Evolutionary conservation across 2,329 filamentous ascomycete species (phyloP).

Genomic region (Penicillium corylophilum): DNA sequence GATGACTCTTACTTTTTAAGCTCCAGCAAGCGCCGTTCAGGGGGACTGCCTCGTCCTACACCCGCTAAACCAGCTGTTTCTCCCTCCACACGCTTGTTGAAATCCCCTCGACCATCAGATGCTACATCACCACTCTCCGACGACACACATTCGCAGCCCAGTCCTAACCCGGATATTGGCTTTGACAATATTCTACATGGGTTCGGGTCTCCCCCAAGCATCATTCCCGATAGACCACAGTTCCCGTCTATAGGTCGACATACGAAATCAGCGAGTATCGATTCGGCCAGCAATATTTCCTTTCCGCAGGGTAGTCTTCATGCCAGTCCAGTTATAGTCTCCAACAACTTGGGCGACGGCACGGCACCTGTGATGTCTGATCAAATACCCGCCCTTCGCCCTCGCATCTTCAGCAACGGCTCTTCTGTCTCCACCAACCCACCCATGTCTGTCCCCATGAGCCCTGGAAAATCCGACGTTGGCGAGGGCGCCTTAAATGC

Average conservation of each 20-base stretch:
- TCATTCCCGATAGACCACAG: slow-evolving; percentile 16
- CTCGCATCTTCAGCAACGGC: slow-evolving; percentile 36
- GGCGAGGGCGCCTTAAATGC: slow-evolving; percentile 81
- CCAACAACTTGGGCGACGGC: slow-evolving; percentile 22
- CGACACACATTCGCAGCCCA: slow-evolving; percentile 16
- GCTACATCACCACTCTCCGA: slow-evolving; percentile 26
- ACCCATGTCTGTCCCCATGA: slow-evolving; percentile 53
- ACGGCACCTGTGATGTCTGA: slow-evolving; percentile 24
- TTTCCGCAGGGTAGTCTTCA: slow-evolving; percentile 24
- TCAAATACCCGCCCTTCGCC: slow-evolving; percentile 27
- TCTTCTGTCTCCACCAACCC: slow-evolving; percentile 38
- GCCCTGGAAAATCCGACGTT: slow-evolving; percentile 45
- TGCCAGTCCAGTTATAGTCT: slow-evolving; percentile 33
- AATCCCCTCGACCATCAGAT: slow-evolving; percentile 30
- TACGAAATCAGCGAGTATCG: slow-evolving; percentile 36
- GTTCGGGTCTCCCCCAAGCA: slow-evolving; percentile 22
- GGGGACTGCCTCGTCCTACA: slow-evolving; percentile 29
- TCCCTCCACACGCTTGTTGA: slow-evolving; percentile 33
- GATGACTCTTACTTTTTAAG: slow-evolving; percentile 22
- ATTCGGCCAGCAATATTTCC: slow-evolving; percentile 23
- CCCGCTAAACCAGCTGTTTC: slow-evolving; percentile 22
- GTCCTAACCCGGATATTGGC: slow-evolving; percentile 24
- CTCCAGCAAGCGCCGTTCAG: slow-evolving; percentile 30
- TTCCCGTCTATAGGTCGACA: slow-evolving; percentile 23
- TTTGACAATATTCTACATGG: slow-evolving; percentile 19